Evolutionary conservation across 768 basidiomycete genomes (phyloP), one percentile per base, ranked within the genome.

Genomic region (Gautieria morchelliformis): DNA sequence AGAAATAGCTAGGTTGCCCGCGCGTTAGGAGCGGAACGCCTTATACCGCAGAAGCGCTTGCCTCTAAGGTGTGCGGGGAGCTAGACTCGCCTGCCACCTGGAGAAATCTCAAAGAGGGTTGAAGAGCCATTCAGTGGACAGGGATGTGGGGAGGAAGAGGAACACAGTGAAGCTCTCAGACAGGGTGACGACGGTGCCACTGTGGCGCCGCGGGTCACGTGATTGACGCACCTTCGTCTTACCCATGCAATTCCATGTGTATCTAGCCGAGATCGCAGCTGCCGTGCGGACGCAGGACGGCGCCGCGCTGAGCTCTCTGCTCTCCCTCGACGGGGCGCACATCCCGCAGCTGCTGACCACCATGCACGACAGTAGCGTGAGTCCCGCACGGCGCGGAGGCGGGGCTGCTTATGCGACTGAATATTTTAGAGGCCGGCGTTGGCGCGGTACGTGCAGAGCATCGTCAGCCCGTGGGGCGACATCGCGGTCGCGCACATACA

Each of bases 41-140:
- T 19, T 11, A 22, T 14, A 20, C 17, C 2, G 22, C 52, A 0
- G 67, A 86, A 64, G 64, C 86, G 87, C 89, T 92, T 58, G 91
- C 70, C 58, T 93, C 90, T 52, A 93, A 74, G 2, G 87, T 89
- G 63, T 93, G 88, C 0, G 85, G 84, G 0, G 89, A 78, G 30
- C 78, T 71, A 53, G 67, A 64, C 17, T 61, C 65, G 42, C 90
- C 90, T 3, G 80, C 76, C 58, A 93, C 72, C 52, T 85, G 67
- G 47, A 87, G 74, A 50, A 86, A 78, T 32, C 75, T 70, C 39
- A 93, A 78, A 52, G 79, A 82, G 1, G 90, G 89, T 75, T 83
- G 85, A 45, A 92, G 76, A 48, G 90, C 85, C 90, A 93, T 93
- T n/a, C n/a, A n/a, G n/a, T n/a, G n/a, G n/a, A n/a, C n/a, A n/a